Conservation (phyloP, 1,139 yeast species). For the Yamadazyma conglobata region DNA sequence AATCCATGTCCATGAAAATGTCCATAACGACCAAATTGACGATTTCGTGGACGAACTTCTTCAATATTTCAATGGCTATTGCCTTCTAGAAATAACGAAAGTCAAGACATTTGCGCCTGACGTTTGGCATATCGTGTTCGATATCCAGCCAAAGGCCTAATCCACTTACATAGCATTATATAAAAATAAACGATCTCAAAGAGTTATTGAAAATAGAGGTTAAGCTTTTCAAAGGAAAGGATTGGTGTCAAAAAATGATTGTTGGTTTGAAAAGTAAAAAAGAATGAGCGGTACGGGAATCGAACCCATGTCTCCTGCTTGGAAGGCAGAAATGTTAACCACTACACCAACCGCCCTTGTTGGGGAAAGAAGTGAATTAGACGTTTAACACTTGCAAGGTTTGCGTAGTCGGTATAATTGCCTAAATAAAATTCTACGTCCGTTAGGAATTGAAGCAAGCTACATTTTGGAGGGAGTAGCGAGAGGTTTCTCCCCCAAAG, state of each 20-base stretch:
- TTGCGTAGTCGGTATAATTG: no score
- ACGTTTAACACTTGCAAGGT: no score
- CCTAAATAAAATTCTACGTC: no score
- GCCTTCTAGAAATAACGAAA: slow-evolving; percentile 41
- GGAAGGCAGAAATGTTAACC: slow-evolving; percentile 62
- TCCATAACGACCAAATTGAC: slow-evolving; percentile 43
- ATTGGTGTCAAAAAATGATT: slow-evolving; percentile 1
- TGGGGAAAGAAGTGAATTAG: no score
- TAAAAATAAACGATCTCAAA: no score
- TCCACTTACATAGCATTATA: not conserved
- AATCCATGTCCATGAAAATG: slow-evolving; percentile 78
- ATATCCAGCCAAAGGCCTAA: slow-evolving; percentile 25
- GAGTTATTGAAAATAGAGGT: no score
- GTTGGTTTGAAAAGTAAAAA: no score
- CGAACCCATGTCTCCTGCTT: slow-evolving; percentile 78
- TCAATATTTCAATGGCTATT: slow-evolving; percentile 13
- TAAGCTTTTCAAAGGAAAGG: no score
- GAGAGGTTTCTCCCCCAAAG: no score
- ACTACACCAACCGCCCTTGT: slow-evolving; percentile 49
- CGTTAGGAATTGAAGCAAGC: no score
- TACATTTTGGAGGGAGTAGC: no score
- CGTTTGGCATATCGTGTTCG: slow-evolving; percentile 75
- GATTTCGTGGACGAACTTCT: slow-evolving; percentile 22
- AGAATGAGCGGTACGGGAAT: slow-evolving; percentile 68
- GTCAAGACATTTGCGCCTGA: slow-evolving; percentile 89